A percentile compares a stretch with the other conserved stretches of the same genome.
phyloP scores from a whole-genome alignment of 2,329 filamentous ascomycete species.

The Cladosporium phlei region DNA sequence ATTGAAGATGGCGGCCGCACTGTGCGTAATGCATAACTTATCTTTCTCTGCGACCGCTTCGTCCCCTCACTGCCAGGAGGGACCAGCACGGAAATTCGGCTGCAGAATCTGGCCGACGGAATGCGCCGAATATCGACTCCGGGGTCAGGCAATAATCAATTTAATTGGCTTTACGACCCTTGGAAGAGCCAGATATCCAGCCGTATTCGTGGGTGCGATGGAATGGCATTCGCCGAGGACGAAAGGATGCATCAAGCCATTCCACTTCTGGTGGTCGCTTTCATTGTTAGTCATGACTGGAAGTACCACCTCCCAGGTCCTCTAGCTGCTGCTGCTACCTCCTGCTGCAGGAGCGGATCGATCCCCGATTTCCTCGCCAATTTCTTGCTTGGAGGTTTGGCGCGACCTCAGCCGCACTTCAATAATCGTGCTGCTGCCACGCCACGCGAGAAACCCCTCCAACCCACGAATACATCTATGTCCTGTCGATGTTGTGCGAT shows the following conservation, averaged over 20 bases:
- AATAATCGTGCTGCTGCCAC: not conserved
- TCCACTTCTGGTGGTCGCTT: too few species aligned
- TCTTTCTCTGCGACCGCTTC: not conserved
- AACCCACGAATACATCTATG: not conserved
- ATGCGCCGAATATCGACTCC: constrained; percentile 4
- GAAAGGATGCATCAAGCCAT: not conserved
- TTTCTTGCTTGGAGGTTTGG: not conserved
- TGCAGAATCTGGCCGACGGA: not conserved
- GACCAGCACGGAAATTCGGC: not conserved
- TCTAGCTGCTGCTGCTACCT: not conserved
- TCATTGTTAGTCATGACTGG: too few species aligned
- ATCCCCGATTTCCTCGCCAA: not conserved
- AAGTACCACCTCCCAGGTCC: not conserved
- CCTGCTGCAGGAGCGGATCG: not conserved
- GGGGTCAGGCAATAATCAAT: not conserved
- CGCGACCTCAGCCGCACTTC: constrained; percentile 5
- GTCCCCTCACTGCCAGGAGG: not conserved
- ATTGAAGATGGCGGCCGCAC: constrained; percentile 1
- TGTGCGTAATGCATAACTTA: too few species aligned
- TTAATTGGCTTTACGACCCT: not conserved
- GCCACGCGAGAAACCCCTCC: not conserved
- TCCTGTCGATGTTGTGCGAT: not conserved
- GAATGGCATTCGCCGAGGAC: not conserved
- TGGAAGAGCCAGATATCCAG: not conserved
- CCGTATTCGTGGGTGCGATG: not conserved